These are phyloP conservation scores for Stachybotrys chlorohalonatus DNA, from an alignment of 2,329 filamentous ascomycete genomes.

Conservation along the genomic window DNA sequence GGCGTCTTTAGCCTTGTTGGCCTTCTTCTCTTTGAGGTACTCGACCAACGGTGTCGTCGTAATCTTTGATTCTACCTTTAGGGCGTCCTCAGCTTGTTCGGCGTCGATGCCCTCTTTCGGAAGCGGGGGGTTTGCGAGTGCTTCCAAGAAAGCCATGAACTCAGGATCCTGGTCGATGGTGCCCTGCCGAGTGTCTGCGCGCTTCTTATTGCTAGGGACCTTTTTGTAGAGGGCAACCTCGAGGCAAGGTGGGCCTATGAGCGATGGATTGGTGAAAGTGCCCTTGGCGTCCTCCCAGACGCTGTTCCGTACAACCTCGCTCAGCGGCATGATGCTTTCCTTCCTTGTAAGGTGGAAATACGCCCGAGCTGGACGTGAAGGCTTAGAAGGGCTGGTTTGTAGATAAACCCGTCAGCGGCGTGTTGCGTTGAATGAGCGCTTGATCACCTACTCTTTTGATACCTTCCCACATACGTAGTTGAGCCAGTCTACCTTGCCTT, in stretches of 20 bases:
- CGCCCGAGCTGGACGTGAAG: slow-evolving; percentile 69
- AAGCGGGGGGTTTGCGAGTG: slow-evolving; percentile 61
- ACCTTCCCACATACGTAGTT: slow-evolving; percentile 60
- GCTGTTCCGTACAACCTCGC: slow-evolving; percentile 58
- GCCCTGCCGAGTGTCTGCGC: slow-evolving; percentile 77
- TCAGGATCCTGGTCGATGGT: slow-evolving; percentile 96
- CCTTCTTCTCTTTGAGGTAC: slow-evolving; percentile 85
- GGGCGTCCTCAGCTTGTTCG: slow-evolving; percentile 29
- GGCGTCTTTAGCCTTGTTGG: slow-evolving; percentile 55
- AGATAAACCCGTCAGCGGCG: not conserved
- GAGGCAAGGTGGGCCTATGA: slow-evolving; percentile 70
- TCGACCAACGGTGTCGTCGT: slow-evolving; percentile 85
- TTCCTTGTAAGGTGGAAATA: slow-evolving; percentile 75
- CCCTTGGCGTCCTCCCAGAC: slow-evolving; percentile 77
- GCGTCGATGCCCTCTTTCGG: slow-evolving; percentile 34
- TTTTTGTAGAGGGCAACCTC: slow-evolving; percentile 82
- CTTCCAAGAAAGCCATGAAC: slow-evolving; percentile 88
- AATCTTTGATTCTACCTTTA: slow-evolving; percentile 48
- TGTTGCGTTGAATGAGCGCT: not conserved
- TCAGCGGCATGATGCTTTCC: slow-evolving; percentile 57
- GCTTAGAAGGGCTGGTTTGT: slow-evolving; percentile 62
- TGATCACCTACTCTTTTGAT: slow-evolving; percentile 63
- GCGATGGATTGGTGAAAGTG: slow-evolving; percentile 59
- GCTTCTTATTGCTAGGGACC: slow-evolving; percentile 63
- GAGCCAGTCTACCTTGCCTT: slow-evolving; percentile 78